phyloP scores from a whole-genome alignment of 1,284 basidiomycete species.

The Heliocybe sulcata region DNA sequence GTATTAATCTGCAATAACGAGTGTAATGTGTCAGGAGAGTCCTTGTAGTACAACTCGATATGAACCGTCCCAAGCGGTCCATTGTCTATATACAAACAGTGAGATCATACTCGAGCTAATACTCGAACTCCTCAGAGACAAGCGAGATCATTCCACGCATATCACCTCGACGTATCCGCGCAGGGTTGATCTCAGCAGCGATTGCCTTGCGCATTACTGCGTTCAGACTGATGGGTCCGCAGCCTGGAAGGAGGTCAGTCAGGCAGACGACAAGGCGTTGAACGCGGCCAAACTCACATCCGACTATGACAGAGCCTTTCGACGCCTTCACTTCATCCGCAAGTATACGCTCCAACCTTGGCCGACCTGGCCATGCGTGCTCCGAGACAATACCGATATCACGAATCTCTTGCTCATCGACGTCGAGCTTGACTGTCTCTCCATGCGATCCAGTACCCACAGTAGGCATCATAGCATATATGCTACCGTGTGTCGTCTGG shows the following conservation, averaged over 20 bases:
- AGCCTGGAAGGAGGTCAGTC: slow-evolving; percentile 34
- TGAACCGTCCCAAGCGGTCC: neutral
- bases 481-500: slow-evolving; percentile 21
- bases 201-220: slow-evolving; percentile 66
- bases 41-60: no score
- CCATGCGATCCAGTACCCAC: slow-evolving; percentile 14
- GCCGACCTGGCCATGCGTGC: slow-evolving; percentile 65
- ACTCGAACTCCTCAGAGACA: slow-evolving; percentile 66
- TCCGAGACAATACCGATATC: slow-evolving; percentile 68
- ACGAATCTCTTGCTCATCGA: slow-evolving; percentile 60
- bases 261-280: neutral
- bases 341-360: slow-evolving; percentile 62
- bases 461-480: slow-evolving; percentile 19
- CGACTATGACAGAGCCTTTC: slow-evolving; percentile 56
- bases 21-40: no score
- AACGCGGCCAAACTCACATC: slow-evolving; percentile 37
- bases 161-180: slow-evolving; percentile 51
- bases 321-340: slow-evolving; percentile 57
- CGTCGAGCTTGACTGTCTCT: slow-evolving; percentile 36
- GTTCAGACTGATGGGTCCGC: slow-evolving; percentile 70
- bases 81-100: neutral
- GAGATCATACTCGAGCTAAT: slow-evolving; percentile 18
- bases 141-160: slow-evolving; percentile 53
- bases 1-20: no score
- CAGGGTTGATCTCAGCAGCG: slow-evolving; percentile 53